These are phyloP conservation scores for Luvunga scandens DNA, from an alignment of 345 rosid genomes.

Conservation along the genomic window DNA sequence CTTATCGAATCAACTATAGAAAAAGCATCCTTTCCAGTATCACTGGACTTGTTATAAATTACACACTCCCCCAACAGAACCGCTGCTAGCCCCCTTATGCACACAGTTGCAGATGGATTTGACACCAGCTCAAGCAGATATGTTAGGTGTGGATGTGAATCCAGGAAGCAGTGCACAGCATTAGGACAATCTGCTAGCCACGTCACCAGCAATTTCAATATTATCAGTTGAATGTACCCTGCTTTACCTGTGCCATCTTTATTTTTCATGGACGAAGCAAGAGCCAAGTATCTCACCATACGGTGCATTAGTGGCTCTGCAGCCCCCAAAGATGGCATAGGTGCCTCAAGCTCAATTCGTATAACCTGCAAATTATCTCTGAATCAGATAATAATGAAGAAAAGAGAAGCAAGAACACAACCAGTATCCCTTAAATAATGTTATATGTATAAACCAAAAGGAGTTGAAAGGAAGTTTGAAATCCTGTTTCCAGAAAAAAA, in stretches of 20 bases:
- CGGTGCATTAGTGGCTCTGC: constrained; percentile 87
- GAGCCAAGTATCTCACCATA: constrained; percentile 83
- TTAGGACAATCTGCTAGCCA: constrained; percentile 83
- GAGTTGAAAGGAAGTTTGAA: not conserved
- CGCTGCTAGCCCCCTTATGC: constrained; percentile 76
- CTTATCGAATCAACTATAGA: constrained; percentile 77
- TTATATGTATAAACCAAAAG: not conserved
- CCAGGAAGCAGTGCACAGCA: constrained; percentile 86
- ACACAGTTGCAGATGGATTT: constrained; percentile 62
- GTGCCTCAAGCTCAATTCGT: constrained; percentile 72
- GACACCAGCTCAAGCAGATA: constrained; percentile 79
- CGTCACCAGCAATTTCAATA: constrained; percentile 82
- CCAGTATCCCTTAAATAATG: not conserved
- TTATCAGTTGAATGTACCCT: constrained; percentile 65
- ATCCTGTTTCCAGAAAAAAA: not conserved
- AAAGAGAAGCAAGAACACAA: not conserved
- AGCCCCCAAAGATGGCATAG: constrained; percentile 69
- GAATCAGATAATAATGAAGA: constrained; percentile 4
- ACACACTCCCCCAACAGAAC: constrained; percentile 83
- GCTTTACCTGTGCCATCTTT: constrained; percentile 58
- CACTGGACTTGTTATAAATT: constrained; percentile 68
- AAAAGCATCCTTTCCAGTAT: constrained; percentile 74
- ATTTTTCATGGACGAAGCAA: constrained; percentile 71
- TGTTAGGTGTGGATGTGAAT: constrained; percentile 81
- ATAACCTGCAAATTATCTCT: constrained; percentile 53